Conservation (phyloP, 805 yeast species). For the Saccharomycopsis guyanensis region DNA sequence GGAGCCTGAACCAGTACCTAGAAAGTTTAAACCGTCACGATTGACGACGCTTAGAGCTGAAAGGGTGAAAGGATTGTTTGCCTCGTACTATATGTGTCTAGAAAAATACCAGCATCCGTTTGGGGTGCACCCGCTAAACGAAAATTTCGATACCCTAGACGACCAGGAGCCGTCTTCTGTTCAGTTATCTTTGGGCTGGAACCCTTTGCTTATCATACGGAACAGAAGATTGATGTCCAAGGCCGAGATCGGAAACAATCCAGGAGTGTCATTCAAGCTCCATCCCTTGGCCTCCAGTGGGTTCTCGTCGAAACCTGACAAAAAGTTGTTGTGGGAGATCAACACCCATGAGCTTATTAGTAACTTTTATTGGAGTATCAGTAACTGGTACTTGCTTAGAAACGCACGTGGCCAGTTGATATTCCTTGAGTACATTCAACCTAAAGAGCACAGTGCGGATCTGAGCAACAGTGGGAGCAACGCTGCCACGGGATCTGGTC, state of each 20-base stretch:
- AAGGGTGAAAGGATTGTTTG: conserved; percentile 10
- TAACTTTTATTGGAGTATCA: conserved; percentile 10
- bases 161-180: background rate
- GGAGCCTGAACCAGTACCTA: background rate
- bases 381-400: conserved; percentile 10
- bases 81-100: conserved; percentile 12
- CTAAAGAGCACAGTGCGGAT: background rate
- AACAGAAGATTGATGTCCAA: conserved; percentile 5
- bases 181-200: conserved; percentile 10
- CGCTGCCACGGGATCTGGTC: background rate
- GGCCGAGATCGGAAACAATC: background rate
- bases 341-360: conserved; percentile 1
- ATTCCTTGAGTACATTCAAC: background rate
- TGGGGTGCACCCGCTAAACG: conserved; percentile 1
- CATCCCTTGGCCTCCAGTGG: conserved; percentile 11
- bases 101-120: conserved; percentile 12
- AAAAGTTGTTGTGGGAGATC: conserved; percentile 10
- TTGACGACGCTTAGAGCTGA: conserved; percentile 17
- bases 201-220: conserved; percentile 19
- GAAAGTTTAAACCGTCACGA: conserved; percentile 6
- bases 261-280: background rate
- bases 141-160: background rate
- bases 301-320: conserved; percentile 1
- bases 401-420: conserved; percentile 1
- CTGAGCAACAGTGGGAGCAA: too few relatives aligned